A percentile compares a stretch with the other conserved stretches of the same genome.
Conservation (phyloP, 1,284 basidiomycete species). For the Papiliotrema nemorosa region DNA sequence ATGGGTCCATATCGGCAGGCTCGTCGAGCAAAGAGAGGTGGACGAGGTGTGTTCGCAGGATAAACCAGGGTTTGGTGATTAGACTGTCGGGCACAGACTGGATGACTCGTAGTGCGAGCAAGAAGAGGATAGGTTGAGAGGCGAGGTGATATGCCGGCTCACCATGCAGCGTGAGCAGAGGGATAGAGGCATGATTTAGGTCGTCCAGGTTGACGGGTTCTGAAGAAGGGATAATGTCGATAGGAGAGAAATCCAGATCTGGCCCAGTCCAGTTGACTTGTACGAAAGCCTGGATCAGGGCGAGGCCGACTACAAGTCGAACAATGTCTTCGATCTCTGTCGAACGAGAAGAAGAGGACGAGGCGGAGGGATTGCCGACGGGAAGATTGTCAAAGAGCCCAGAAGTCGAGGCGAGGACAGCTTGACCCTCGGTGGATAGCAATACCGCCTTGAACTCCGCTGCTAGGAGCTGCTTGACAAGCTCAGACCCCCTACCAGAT, state of each 20-base stretch:
- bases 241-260: conserved; percentile 60
- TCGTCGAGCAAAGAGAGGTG: conserved; percentile 87
- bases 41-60: conserved; percentile 65
- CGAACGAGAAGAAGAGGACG: conserved; percentile 49
- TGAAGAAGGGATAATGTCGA: conserved; percentile 33
- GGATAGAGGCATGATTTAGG: conserved; percentile 64
- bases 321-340: conserved; percentile 53
- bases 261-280: conserved; percentile 98
- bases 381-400: conserved; percentile 25
- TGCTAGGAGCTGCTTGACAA: conserved; percentile 28
- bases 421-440: conserved; percentile 24
- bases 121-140: conserved; percentile 65
- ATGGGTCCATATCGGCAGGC: conserved; percentile 61
- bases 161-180: conserved; percentile 76
- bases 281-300: conserved; percentile 82
- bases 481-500: neutral
- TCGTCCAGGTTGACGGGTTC: conserved; percentile 51
- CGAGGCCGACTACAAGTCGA: conserved; percentile 47
- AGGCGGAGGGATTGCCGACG: conserved; percentile 1
- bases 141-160: conserved; percentile 96
- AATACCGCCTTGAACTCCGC: conserved; percentile 46
- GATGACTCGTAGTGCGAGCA: conserved; percentile 71
- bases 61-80: conserved; percentile 68
- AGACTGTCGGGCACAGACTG: conserved; percentile 51
- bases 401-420: conserved; percentile 24